Evolutionary conservation across 306 rosid species (phyloP).

Genomic region (Begonia loranthoides): DNA sequence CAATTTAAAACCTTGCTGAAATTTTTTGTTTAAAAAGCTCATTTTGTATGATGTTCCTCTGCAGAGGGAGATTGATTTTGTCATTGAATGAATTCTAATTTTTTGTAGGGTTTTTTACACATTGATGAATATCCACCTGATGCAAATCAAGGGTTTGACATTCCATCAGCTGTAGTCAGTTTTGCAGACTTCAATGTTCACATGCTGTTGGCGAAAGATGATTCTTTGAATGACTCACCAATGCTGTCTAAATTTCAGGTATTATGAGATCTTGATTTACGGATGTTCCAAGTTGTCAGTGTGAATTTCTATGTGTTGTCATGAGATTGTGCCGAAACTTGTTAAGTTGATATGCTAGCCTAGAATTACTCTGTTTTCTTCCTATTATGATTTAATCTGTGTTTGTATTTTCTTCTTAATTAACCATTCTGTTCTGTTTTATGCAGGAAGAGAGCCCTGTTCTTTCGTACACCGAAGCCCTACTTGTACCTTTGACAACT

Average conservation of each 20-base stretch:
- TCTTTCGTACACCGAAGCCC: constrained; percentile 72
- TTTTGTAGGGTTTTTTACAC: constrained; percentile 74
- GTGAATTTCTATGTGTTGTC: too few relatives aligned
- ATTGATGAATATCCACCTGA: constrained; percentile 95
- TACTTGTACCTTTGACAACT: constrained; percentile 85
- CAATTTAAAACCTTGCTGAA: too few relatives aligned
- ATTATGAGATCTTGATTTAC: constrained; percentile 1
- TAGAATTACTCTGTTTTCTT: not conserved
- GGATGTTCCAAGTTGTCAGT: not conserved
- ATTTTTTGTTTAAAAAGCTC: too few relatives aligned
- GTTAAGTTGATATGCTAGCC: too few relatives aligned
- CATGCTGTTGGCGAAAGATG: constrained; percentile 30
- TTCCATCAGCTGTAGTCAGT: constrained; percentile 87
- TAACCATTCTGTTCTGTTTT: not conserved
- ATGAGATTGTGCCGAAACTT: too few relatives aligned
- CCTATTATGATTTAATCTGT: constrained; percentile 2
- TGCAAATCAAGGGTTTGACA: constrained; percentile 94
- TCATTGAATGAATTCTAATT: not conserved
- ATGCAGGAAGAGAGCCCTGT: constrained; percentile 54
- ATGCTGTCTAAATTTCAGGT: constrained; percentile 71
- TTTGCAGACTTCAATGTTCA: constrained; percentile 58
- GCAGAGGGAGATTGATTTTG: too few relatives aligned
- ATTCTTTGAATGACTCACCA: constrained; percentile 38
- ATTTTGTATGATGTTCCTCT: too few relatives aligned
- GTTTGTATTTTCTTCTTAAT: constrained; percentile 2